Percentiles rank a stretch among this genome's conserved stretches.
Evolutionary conservation across 2,329 filamentous ascomycete genomes (phyloP).

Genomic region (Coleophoma cylindrospora): DNA sequence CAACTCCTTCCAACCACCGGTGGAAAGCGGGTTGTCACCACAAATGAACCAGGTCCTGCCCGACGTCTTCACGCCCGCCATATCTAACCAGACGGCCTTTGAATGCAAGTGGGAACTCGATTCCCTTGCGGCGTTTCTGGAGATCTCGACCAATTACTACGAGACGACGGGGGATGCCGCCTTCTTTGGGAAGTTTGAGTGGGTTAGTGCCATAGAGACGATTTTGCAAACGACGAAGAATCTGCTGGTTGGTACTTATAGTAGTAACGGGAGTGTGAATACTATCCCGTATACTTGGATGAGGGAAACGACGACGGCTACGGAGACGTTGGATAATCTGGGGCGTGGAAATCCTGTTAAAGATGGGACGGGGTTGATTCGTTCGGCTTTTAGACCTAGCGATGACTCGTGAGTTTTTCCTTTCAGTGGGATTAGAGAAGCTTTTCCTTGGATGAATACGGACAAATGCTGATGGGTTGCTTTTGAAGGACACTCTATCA

Average conservation of each 20-base stretch:
- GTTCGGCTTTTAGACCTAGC: constrained; percentile 84
- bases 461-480: too few species aligned
- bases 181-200: constrained; percentile 69
- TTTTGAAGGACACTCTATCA: constrained; percentile 60
- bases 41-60: constrained; percentile 52
- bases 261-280: constrained; percentile 49
- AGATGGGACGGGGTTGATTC: constrained; percentile 69
- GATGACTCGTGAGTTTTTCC: constrained; percentile 62
- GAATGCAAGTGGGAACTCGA: constrained; percentile 98
- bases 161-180: constrained; percentile 64
- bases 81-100: constrained; percentile 71
- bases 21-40: constrained; percentile 62
- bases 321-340: constrained; percentile 73
- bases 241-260: constrained; percentile 73
- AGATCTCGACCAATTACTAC: constrained; percentile 77
- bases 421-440: neutral
- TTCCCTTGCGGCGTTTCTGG: constrained; percentile 80
- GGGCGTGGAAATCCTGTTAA: constrained; percentile 79
- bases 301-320: constrained; percentile 65
- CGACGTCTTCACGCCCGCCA: constrained; percentile 61
- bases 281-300: constrained; percentile 69
- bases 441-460: neutral
- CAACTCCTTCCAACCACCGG: constrained; percentile 85
- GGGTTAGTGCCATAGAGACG: constrained; percentile 67
- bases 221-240: constrained; percentile 64